A percentile compares a stretch with the other conserved stretches of the same genome.
phyloP scores from a whole-genome alignment of 192 early-diverging fungal species.

The Podila epigama region DNA sequence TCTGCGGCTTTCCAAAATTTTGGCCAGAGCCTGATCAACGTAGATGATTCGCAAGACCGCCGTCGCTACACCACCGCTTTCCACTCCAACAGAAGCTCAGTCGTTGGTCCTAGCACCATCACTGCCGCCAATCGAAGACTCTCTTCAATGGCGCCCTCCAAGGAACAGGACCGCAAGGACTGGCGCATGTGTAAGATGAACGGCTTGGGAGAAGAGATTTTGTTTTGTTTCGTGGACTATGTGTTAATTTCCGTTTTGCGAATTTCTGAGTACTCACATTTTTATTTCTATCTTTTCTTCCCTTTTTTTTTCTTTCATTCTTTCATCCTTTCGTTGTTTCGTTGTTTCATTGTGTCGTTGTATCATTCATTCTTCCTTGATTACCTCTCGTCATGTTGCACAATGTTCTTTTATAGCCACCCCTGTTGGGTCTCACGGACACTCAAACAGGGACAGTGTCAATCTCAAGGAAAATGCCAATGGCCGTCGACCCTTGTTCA shows the following conservation, averaged over 20 bases:
- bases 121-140: constrained; percentile 21
- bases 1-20: constrained; percentile 5
- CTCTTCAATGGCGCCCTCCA: constrained; percentile 6
- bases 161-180: constrained; percentile 30
- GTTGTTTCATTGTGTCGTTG: constrained; percentile 1
- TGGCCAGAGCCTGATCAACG: constrained; percentile 21
- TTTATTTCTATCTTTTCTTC: neutral
- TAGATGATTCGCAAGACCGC: constrained; percentile 40
- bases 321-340: neutral
- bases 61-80: constrained; percentile 43
- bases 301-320: neutral
- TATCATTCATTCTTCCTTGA: neutral
- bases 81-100: constrained; percentile 17
- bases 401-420: constrained; percentile 37
- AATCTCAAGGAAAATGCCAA: constrained; percentile 56
- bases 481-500: constrained; percentile 61
- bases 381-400: neutral
- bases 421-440: constrained; percentile 49
- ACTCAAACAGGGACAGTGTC: constrained; percentile 55
- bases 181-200: constrained; percentile 31
- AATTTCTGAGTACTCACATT: neutral
- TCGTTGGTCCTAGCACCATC: neutral
- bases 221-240: no score
- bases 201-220: no score
- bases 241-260: no score